These are phyloP conservation scores for Pestalotiopsis sp. DNA, from an alignment of 2,329 filamentous ascomycete species.

Conservation along the genomic window DNA sequence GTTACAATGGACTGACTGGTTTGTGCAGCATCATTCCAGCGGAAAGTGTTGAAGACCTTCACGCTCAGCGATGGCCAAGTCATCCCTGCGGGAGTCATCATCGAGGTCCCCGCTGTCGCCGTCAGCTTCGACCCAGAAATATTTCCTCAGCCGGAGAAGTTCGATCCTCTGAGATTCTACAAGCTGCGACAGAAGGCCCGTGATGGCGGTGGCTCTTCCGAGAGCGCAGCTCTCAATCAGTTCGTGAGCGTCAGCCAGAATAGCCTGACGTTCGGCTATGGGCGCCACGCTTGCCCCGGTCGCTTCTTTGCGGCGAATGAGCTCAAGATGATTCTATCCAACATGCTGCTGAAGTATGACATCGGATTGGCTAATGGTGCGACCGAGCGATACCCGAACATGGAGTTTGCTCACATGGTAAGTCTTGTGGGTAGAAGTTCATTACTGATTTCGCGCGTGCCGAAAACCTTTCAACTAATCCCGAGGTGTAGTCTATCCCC, in stretches of 20 bases:
- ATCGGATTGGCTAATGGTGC: neutral
- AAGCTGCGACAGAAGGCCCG: constrained; percentile 22
- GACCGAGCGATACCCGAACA: constrained; percentile 5
- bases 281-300: constrained; percentile 35
- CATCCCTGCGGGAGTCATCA: constrained; percentile 24
- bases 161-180: constrained; percentile 34
- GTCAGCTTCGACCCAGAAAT: constrained; percentile 29
- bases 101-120: constrained; percentile 5
- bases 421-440: neutral
- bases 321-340: constrained; percentile 1
- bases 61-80: constrained; percentile 51
- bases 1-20: constrained; percentile 9
- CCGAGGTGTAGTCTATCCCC: neutral
- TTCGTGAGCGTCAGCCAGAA: constrained; percentile 38
- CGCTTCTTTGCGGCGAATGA: constrained; percentile 9
- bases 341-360: constrained; percentile 2
- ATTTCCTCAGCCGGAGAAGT: constrained; percentile 29
- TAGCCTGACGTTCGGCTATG: constrained; percentile 41
- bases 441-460: neutral
- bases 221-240: constrained; percentile 35
- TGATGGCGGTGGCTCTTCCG: constrained; percentile 27
- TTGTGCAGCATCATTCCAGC: constrained; percentile 38
- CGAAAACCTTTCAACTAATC: neutral
- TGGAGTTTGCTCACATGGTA: constrained; percentile 11
- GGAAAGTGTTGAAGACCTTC: constrained; percentile 46